Evolutionary conservation across 805 yeast species (phyloP), one percentile per base, ranked within the genome.

Genomic region (Starmerella vitae): DNA sequence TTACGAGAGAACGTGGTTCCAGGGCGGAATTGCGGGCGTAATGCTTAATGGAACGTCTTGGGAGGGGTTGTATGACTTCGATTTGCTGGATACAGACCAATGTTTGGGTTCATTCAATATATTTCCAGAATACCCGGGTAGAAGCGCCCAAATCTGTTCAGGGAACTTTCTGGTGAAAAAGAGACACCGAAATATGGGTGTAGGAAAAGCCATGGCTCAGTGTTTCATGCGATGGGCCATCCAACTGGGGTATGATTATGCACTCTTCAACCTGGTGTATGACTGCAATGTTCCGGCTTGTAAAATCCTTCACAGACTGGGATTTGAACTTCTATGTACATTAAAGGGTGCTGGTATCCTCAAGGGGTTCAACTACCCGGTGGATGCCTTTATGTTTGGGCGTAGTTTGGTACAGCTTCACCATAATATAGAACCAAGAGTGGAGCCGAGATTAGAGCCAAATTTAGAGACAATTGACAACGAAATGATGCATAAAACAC

Each of bases 151-250:
- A 55, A 78, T 91, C n/a, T 85, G 93, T 51, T 81, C 93, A 0
- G 93, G 83, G 1, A 78, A 78, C 17, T 80, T 88, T 50, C 62
- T 88, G 26, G 97, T 88, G 2, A 85, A 88, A 58, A 91, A 93
- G 3, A 94, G 94, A 47, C 83, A 83, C 49, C 65, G 98, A 51
- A 85, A 88, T 20, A 82, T 80, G 56, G 94, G 96, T 4, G 82
- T 91, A 20, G 98, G 97, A 4, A 66, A 78, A 39, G 79, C 91
- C 0, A 58, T 91, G 45, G 76, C 81, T 14, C 93, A 84, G 51
- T 78, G 93, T 50, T 83, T 74, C 50, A 57, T 86, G 19, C 83
- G 78, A 43, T 91, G 97, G 97, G 84, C 96, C 1, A 88, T 88
- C 12, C 67, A 75, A 45, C 64, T 91, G 30, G 95, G 95, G 3